Base-by-base conservation (phyloP, 2,329 filamentous ascomycete genomes). In the Aspergillus luchuensis region DNA sequence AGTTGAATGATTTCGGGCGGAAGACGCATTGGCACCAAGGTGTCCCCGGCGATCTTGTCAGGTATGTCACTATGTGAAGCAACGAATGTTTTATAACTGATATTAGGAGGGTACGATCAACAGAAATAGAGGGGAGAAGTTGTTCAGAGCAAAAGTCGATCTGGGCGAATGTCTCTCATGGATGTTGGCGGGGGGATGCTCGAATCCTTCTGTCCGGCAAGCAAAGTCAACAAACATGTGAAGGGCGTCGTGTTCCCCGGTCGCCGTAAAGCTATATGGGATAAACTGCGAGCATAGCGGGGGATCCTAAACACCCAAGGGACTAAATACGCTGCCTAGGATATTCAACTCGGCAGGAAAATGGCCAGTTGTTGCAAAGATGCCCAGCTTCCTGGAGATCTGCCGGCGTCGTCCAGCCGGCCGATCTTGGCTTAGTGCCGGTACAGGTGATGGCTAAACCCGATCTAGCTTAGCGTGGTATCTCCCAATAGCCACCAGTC, bases 1-100 rank as follows among this genome's bases (percentile, higher is more conserved):
- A 63, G 25, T n/a, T 64, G n/a, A 36, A 66, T 58, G 11, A 66
- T 23, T 23, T 66, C 64, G 0, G 17, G 25, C 10, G 59, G 59
- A 13, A 61, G 41, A 13, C 19, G 47, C 56, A 50, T 50, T 50
- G 47, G 25, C 47, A 50, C 17, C 25, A 11, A 17, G 15, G 17
- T 50, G 3, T 33, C 25, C 13, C 47, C 47, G n/a, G 25, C n/a
- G 25, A 51, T 33, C 21, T 41, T 30, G 56, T 19, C 7, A 41
- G 30, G 33, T 23, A 30, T 5, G 15, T 30, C 25, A 6, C 8
- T n/a, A 50, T n/a, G 25, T 33, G 25, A 50, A 17, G 47, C 25
- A 10, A 8, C 25, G 47, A 11, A 10, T 11, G 47, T 19, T 30
- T 25, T 7, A 1, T 13, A 5, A 13, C 7, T 23, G 19, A 6